phyloP scores from a whole-genome alignment of 2,329 filamentous ascomycete species.

The Exophiala bonariae region DNA sequence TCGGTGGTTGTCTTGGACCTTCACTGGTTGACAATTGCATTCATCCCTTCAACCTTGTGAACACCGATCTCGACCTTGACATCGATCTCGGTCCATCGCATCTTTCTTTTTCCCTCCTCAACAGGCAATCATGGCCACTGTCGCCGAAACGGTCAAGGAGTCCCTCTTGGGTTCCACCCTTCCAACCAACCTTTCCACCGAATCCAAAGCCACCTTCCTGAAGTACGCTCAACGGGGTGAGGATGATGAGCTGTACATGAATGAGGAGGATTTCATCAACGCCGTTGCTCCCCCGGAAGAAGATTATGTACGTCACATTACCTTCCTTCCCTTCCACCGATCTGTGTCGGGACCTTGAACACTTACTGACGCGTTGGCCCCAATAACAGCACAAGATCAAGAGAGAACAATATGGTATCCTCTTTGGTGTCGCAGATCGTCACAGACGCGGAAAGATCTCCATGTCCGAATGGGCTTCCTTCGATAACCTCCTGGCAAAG shows the following conservation, averaged over 20 bases:
- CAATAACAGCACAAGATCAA: constrained; percentile 86
- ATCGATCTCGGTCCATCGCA: neutral
- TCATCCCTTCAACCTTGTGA: too few species aligned
- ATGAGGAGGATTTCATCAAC: constrained; percentile 81
- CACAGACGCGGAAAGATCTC: constrained; percentile 70
- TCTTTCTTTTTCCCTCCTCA: neutral
- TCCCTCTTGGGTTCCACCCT: constrained; percentile 66
- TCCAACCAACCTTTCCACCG: constrained; percentile 66
- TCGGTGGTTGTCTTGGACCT: too few species aligned
- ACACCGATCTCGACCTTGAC: neutral
- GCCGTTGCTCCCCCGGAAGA: constrained; percentile 83
- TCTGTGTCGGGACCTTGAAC: neutral
- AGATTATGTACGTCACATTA: constrained; percentile 78
- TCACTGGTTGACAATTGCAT: too few species aligned
- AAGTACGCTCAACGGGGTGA: constrained; percentile 74
- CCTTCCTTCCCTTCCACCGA: constrained; percentile 2
- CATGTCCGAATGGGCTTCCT: constrained; percentile 84
- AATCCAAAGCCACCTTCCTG: constrained; percentile 74
- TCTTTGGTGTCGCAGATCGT: constrained; percentile 89
- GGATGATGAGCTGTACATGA: constrained; percentile 77
- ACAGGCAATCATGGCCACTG: constrained; percentile 44
- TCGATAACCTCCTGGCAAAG: constrained; percentile 90
- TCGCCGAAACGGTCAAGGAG: constrained; percentile 76
- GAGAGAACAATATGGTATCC: constrained; percentile 89
- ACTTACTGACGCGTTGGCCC: neutral